These are phyloP conservation scores for Epichloe festucae DNA, from an alignment of 2,329 filamentous ascomycete genomes.

Conservation along the genomic window DNA sequence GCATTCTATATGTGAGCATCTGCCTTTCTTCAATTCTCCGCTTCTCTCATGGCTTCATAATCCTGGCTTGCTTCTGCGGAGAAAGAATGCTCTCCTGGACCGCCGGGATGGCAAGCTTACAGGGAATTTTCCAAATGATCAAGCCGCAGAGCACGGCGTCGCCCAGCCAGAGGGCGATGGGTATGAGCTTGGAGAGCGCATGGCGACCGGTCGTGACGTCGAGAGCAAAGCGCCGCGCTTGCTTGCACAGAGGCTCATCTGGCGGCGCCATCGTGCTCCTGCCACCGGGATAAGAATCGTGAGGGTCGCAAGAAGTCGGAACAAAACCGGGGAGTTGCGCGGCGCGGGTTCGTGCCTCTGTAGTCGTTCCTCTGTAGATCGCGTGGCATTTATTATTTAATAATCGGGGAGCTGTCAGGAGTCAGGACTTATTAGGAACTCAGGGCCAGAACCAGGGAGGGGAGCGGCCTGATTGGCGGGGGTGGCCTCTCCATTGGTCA, in stretches of 20 bases:
- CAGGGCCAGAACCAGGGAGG: no score
- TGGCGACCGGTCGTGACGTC: slow-evolving; percentile 37
- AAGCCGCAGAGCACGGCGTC: slow-evolving; percentile 61
- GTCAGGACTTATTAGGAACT: no score
- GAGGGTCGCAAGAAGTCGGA: not conserved
- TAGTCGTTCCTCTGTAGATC: not conserved
- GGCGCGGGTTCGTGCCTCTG: not conserved
- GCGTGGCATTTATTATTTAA: not conserved
- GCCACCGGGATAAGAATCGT: not conserved
- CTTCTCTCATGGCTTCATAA: not conserved
- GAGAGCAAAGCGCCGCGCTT: slow-evolving; percentile 19
- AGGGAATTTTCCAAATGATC: slow-evolving; percentile 72
- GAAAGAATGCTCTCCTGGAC: no score
- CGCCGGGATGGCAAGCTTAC: slow-evolving; percentile 35
- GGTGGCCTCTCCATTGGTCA: no score
- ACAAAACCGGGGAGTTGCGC: no score
- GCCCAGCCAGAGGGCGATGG: slow-evolving; percentile 50
- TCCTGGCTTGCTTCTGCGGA: not conserved
- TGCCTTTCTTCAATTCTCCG: not conserved
- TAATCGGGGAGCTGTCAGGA: not conserved
- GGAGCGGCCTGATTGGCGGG: no score
- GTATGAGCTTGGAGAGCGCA: slow-evolving; percentile 34
- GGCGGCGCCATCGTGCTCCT: slow-evolving; percentile 15
- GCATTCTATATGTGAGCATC: not conserved
- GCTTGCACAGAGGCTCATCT: slow-evolving; percentile 12